phyloP scores from a whole-genome alignment of 805 yeast genomes.

The Lachancea thermotolerans region DNA sequence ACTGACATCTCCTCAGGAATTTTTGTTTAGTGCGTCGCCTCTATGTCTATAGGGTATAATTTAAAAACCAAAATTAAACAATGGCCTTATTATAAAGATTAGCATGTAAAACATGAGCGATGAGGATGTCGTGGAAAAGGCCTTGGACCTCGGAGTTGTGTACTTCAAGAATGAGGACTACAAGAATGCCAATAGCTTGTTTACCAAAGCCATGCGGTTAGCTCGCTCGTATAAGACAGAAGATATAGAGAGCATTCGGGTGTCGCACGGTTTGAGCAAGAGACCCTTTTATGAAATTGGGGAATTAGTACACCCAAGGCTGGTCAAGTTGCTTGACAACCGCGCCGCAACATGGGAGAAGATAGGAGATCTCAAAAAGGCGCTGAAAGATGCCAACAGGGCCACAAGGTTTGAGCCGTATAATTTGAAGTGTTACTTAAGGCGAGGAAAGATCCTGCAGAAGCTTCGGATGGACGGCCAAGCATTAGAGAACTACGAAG shows the following conservation, averaged over 20 bases:
- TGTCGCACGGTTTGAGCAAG: conserved; percentile 9
- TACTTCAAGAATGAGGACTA: conserved; percentile 23
- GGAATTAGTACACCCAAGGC: conserved; percentile 23
- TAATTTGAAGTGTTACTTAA: conserved; percentile 23
- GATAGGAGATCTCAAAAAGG: conserved; percentile 19
- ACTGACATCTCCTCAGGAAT: not conserved
- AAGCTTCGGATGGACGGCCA: conserved; percentile 14
- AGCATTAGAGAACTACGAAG: conserved; percentile 19
- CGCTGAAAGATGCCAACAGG: conserved; percentile 15
- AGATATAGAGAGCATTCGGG: conserved; percentile 13
- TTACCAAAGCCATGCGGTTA: conserved; percentile 22
- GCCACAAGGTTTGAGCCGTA: conserved; percentile 23
- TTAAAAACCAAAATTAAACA: too few species aligned
- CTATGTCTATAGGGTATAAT: not conserved
- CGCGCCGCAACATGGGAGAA: conserved; percentile 27
- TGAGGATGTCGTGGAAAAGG: conserved; percentile 23
- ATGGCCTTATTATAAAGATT: not conserved
- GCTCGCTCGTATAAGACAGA: conserved; percentile 20
- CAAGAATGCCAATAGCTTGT: conserved; percentile 22
- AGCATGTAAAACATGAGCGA: conserved; percentile 1
- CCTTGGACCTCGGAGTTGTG: conserved; percentile 23
- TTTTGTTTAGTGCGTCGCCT: not conserved
- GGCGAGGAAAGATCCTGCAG: conserved; percentile 24
- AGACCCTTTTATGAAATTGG: conserved; percentile 7
- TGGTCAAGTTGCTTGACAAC: conserved; percentile 23